Evolutionary conservation across 495 filamentous ascomycete genomes (phyloP), one percentile per base, ranked within the genome.

Genomic region (Cenococcum geophilum): DNA sequence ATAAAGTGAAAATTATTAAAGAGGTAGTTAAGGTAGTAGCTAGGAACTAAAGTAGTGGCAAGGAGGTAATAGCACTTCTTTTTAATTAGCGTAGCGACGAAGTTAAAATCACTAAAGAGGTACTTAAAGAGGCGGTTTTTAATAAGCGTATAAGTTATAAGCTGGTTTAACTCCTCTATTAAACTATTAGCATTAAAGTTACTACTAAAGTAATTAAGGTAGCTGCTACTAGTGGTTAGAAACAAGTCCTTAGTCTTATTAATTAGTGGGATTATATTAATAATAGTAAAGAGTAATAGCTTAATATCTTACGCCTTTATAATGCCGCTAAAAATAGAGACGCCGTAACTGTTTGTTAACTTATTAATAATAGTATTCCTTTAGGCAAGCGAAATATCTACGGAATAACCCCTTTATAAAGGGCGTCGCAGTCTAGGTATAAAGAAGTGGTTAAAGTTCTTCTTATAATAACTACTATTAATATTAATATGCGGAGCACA

Each of bases 291-390:
- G 55, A 10, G 52, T 37, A 59, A 52, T 59, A 34, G 55, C 14
- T 63, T 34, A 22, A 59, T 54, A 55, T 63, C 34, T 55, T 55
- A 45, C 45, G 43, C 23, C 61, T 63, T n/a, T n/a, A n/a, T n/a
- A n/a, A n/a, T n/a, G n/a, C n/a, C n/a, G n/a, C n/a, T n/a, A n/a
- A n/a, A n/a, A n/a, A n/a, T n/a, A n/a, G n/a, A n/a, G n/a, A n/a
- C n/a, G n/a, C n/a, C n/a, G n/a, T n/a, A n/a, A n/a, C 32, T 53
- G 56, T 55, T 63, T 47, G 49, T 27, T 2, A 59, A 52, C 48
- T 63, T 34, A 34, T 45, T 34, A 6, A 53, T 42, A 1, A 43
- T 53, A 48, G 43, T 34, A 53, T 36, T 52, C 61, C 55, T 58
- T 55, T 32, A 36, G 60, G 58, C 37, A 43, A 58, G 16, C 36